phyloP scores from a whole-genome alignment of 2,329 filamentous ascomycete genomes.

The Pseudogymnoascus sp. region DNA sequence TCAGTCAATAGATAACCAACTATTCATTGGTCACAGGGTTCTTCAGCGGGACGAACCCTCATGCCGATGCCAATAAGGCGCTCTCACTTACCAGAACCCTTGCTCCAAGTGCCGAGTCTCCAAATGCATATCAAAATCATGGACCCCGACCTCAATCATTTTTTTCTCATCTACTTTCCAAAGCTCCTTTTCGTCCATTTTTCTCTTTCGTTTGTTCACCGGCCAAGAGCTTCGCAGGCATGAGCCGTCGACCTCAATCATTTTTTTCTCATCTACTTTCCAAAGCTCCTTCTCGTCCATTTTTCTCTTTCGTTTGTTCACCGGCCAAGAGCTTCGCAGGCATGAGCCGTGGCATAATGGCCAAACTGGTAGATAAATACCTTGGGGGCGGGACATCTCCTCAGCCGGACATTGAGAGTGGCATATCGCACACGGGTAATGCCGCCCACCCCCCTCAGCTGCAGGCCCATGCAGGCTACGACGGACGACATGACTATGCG shows the following conservation, averaged over 20 bases:
- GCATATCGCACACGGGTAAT: neutral
- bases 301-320: neutral
- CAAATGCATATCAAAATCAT: neutral
- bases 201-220: neutral
- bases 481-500: neutral
- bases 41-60: neutral
- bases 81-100: neutral
- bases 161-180: neutral
- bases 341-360: neutral
- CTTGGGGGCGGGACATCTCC: neutral
- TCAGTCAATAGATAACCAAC: neutral
- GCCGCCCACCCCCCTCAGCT: neutral
- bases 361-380: neutral
- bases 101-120: neutral
- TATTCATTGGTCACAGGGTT: neutral
- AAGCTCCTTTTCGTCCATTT: too few species aligned
- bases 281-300: too few species aligned
- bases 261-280: neutral
- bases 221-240: neutral
- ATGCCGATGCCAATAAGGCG: neutral
- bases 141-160: neutral
- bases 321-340: neutral
- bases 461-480: neutral
- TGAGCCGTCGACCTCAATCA: neutral
- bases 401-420: neutral